These are phyloP conservation scores for Globisporangium perplexum DNA, from an alignment of 352 stramenopile species.

Conservation along the genomic window DNA sequence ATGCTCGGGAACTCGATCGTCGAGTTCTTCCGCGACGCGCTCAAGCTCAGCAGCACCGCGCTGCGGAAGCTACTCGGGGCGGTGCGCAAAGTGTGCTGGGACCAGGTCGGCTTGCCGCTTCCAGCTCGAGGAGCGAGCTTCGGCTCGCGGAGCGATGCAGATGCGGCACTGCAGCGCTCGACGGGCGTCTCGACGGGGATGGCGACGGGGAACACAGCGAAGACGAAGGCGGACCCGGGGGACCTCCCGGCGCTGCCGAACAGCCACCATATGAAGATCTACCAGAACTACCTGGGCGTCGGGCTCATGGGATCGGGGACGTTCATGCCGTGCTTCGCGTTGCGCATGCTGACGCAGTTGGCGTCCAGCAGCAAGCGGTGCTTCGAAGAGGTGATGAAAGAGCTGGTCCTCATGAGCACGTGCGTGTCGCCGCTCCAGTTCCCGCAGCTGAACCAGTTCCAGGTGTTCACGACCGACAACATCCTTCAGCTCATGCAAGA, in stretches of 20 bases:
- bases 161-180: not conserved
- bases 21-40: slow-evolving; percentile 73
- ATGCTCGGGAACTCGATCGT: slow-evolving; percentile 85
- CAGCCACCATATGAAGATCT: slow-evolving; percentile 72
- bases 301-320: slow-evolving; percentile 45
- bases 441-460: slow-evolving; percentile 60
- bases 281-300: slow-evolving; percentile 73
- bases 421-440: slow-evolving; percentile 41
- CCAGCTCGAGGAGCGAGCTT: slow-evolving; percentile 7
- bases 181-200: not conserved
- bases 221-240: not conserved
- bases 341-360: slow-evolving; percentile 81
- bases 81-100: slow-evolving; percentile 61
- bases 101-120: slow-evolving; percentile 55
- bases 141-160: not conserved
- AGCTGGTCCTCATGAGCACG: slow-evolving; percentile 70
- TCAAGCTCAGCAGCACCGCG: slow-evolving; percentile 58
- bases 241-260: slow-evolving; percentile 38
- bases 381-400: slow-evolving; percentile 73
- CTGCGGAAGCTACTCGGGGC: slow-evolving; percentile 54
- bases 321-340: slow-evolving; percentile 66
- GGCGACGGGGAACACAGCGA: not conserved
- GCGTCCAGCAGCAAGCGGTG: slow-evolving; percentile 61
- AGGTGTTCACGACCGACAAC: slow-evolving; percentile 71
- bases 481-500: slow-evolving; percentile 79